Evolutionary conservation across 2,329 filamentous ascomycete species (phyloP).

Genomic region (Colletotrichum truncatum): DNA sequence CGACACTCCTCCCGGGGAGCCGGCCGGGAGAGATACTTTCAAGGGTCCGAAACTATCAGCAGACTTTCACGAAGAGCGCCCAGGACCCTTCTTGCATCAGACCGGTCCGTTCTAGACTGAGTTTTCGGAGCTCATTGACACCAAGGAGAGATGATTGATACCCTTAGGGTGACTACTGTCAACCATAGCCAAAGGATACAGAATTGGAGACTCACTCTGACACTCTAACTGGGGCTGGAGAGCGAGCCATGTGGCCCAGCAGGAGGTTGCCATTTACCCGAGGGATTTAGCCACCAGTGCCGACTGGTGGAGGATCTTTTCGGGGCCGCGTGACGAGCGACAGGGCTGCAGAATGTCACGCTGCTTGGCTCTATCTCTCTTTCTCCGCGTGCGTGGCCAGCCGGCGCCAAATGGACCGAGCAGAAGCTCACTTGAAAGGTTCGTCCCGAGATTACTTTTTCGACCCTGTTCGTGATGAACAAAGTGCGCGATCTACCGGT

Average conservation of each 20-base stretch:
- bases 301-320: slow-evolving; percentile 27
- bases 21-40: not conserved
- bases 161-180: slow-evolving; percentile 1
- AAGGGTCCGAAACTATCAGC: not conserved
- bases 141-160: not conserved
- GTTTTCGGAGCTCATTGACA: not conserved
- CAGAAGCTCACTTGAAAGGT: slow-evolving; percentile 4
- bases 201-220: not conserved
- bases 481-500: not conserved
- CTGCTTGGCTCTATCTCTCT: not conserved
- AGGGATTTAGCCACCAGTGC: slow-evolving; percentile 15
- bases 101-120: not conserved
- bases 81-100: slow-evolving; percentile 27
- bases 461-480: not conserved
- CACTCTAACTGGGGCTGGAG: too few relatives aligned
- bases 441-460: not conserved
- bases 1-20: not conserved
- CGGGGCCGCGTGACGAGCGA: slow-evolving; percentile 21
- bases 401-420: slow-evolving; percentile 25
- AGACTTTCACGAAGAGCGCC: not conserved
- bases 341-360: slow-evolving; percentile 30
- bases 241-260: slow-evolving; percentile 10
- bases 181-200: not conserved
- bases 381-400: not conserved
- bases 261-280: not conserved